These are phyloP conservation scores for Blastocrithidia nonstop DNA, from an alignment of 208 protist species.

Conservation along the genomic window DNA sequence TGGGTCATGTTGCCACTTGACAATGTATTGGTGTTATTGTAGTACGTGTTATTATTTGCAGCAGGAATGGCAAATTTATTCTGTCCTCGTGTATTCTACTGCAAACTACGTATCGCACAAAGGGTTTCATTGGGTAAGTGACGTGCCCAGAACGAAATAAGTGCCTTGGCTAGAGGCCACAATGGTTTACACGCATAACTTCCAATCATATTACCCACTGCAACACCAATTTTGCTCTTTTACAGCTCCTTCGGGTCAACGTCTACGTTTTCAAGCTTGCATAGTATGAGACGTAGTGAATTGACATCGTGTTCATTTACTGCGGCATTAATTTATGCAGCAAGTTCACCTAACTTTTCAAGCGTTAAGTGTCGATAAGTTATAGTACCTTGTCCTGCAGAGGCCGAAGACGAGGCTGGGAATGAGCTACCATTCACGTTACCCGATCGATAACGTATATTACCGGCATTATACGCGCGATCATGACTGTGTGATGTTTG, in stretches of 20 bases:
- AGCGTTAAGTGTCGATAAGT: conserved; percentile 9
- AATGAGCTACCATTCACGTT: not conserved
- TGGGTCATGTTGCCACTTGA: too few species aligned
- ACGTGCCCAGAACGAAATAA: conserved; percentile 60
- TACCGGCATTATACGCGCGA: too few species aligned
- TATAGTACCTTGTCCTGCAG: too few species aligned
- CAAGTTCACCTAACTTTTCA: conserved; percentile 21
- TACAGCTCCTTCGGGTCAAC: conserved; percentile 34
- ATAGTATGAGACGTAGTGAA: conserved; percentile 24
- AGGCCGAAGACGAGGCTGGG: not conserved
- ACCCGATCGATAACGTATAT: too few species aligned
- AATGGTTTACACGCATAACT: conserved; percentile 17
- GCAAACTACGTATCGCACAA: conserved; percentile 27
- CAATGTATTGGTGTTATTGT: too few species aligned
- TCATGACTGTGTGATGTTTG: too few species aligned
- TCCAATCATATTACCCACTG: conserved; percentile 42
- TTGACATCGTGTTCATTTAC: conserved; percentile 15
- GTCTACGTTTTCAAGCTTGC: conserved; percentile 35
- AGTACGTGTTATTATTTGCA: not conserved
- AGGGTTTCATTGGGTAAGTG: conserved; percentile 46
- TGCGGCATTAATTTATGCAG: conserved; percentile 20
- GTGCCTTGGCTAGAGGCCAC: conserved; percentile 45
- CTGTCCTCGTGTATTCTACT: conserved; percentile 14
- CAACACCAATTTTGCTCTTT: conserved; percentile 56
- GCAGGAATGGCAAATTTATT: not conserved